A percentile compares a stretch with the other conserved stretches of the same genome.
Evolutionary conservation across 306 rosid genomes (phyloP).

Genomic region (Trichosanthes truncata): DNA sequence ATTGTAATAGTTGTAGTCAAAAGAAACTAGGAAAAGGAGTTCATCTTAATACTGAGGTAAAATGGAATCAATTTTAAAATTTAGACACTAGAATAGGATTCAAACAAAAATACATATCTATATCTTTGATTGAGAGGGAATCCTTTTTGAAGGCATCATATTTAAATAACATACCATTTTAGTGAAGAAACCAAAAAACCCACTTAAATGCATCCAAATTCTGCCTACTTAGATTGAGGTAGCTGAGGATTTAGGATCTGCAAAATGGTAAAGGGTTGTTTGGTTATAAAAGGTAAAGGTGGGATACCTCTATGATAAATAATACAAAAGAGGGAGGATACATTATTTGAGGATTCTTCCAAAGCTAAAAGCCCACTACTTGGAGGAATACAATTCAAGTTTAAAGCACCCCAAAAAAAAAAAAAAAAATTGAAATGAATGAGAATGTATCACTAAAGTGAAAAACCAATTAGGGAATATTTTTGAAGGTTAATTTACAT

Average conservation of each 20-base stretch:
- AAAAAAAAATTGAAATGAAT: neutral
- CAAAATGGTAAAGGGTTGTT: slow-evolving; percentile 32
- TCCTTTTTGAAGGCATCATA: neutral
- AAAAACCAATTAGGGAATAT: neutral
- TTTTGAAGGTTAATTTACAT: neutral
- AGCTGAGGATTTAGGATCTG: slow-evolving; percentile 24
- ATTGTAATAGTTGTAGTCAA: neutral
- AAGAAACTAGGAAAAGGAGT: neutral
- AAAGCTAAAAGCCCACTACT: neutral
- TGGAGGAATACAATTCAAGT: neutral
- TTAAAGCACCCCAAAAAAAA: neutral
- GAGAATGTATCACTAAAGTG: neutral
- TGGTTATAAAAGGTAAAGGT: slow-evolving; percentile 35
- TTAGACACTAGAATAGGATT: neutral
- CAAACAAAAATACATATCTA: neutral
- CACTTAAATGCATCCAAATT: slow-evolving; percentile 23
- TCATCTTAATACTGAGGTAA: neutral
- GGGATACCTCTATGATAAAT: neutral
- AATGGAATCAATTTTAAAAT: neutral
- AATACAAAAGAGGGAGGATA: slow-evolving; percentile 1
- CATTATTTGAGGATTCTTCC: neutral
- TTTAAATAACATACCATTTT: slow-evolving; percentile 16
- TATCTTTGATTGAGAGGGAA: neutral
- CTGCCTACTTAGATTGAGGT: slow-evolving; percentile 26
- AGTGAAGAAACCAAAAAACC: slow-evolving; percentile 27